Conservation (phyloP, 352 stramenopile genomes). For the Globisporangium okanoganense region DNA sequence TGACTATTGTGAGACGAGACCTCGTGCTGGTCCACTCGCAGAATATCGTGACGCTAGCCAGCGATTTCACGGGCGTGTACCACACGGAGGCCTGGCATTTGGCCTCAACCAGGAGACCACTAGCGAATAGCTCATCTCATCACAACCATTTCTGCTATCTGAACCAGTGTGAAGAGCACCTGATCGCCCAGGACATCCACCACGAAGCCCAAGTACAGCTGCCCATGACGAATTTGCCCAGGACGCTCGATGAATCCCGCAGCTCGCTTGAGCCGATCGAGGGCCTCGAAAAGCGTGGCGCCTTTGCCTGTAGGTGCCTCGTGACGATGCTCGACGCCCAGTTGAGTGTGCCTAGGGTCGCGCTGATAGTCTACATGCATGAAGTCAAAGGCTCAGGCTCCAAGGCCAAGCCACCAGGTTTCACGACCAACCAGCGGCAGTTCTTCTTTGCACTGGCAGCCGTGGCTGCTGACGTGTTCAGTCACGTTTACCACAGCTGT, state of each 20-base stretch:
- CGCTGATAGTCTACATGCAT: constrained; percentile 59
- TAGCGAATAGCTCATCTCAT: constrained; percentile 10
- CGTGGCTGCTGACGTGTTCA: constrained; percentile 45
- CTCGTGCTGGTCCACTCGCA: constrained; percentile 56
- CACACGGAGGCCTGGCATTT: constrained; percentile 52
- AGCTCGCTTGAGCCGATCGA: constrained; percentile 30
- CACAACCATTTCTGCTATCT: constrained; percentile 52
- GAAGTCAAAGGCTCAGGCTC: constrained; percentile 17
- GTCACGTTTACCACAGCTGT: constrained; percentile 47
- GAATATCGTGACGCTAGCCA: constrained; percentile 56
- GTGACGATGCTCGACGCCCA: constrained; percentile 55
- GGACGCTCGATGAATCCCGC: constrained; percentile 54
- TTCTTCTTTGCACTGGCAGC: constrained; percentile 56
- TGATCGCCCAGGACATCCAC: constrained; percentile 46
- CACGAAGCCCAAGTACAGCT: constrained; percentile 36
- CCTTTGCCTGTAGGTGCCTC: constrained; percentile 50
- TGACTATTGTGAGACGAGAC: constrained; percentile 45
- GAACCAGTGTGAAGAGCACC: constrained; percentile 30
- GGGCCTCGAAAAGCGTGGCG: constrained; percentile 53
- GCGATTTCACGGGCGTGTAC: constrained; percentile 62
- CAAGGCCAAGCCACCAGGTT: constrained; percentile 15
- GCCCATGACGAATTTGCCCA: constrained; percentile 74
- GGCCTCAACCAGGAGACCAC: constrained; percentile 24
- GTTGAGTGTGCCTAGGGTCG: constrained; percentile 24
- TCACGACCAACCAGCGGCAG: constrained; percentile 43